A percentile compares a stretch with the other conserved stretches of the same genome.
Evolutionary conservation across 2,329 filamentous ascomycete genomes (phyloP).

Genomic region (Calonectria ilicicola): DNA sequence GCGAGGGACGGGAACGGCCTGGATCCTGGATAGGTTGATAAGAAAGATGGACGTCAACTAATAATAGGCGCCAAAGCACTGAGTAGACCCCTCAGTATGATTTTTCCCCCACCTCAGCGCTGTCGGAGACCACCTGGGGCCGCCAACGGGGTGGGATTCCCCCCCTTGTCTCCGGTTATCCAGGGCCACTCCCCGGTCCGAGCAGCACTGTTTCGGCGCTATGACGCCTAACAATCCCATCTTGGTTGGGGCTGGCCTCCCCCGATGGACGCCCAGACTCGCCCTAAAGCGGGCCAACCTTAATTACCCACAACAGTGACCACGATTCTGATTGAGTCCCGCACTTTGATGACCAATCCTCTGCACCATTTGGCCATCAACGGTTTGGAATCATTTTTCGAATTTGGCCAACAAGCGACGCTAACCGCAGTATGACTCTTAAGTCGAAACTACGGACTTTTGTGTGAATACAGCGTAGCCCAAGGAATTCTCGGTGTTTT

Average conservation of each 20-base stretch:
- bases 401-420: not conserved
- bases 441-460: not conserved
- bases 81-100: not conserved
- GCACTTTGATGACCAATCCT: slow-evolving; percentile 5
- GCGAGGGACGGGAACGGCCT: not conserved
- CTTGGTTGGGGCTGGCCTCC: not conserved
- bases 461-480: not conserved
- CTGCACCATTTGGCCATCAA: not conserved
- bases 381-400: slow-evolving; percentile 5
- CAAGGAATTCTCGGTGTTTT: not conserved
- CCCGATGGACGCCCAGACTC: not conserved
- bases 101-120: not conserved
- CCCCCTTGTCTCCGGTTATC: not conserved
- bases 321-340: not conserved
- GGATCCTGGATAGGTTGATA: slow-evolving; percentile 4
- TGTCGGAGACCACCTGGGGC: not conserved
- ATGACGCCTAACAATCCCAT: not conserved
- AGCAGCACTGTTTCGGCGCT: slow-evolving; percentile 1
- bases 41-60: not conserved
- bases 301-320: not conserved
- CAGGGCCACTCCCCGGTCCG: not conserved
- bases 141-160: not conserved
- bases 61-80: not conserved
- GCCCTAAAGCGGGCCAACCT: slow-evolving; percentile 2
- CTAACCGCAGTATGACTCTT: not conserved